Evolutionary conservation across 306 rosid genomes (phyloP).

Genomic region (apple (Malus domestica)): ASM211411v1 NC_041799.1:5219001-5219500

Average conservation of each 20-base stretch:
- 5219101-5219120: background rate
- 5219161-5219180: background rate
- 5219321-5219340: background rate
- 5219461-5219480: constrained; percentile 36
- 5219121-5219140: background rate
- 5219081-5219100: background rate
- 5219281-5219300: background rate
- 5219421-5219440: constrained; percentile 22
- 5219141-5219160: background rate
- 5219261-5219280: background rate
- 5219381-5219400: constrained; percentile 9
- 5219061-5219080: background rate
- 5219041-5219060: background rate
- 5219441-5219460: constrained; percentile 31
- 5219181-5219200: constrained; percentile 47
- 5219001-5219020: background rate
- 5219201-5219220: constrained; percentile 11
- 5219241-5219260: background rate
- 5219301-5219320: background rate
- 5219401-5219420: constrained; percentile 5
- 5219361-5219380: constrained; percentile 19
- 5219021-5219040: background rate
- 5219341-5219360: constrained; percentile 12
- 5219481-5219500: background rate
- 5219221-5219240: constrained; percentile 45